These are phyloP conservation scores for Backusella tarrabulga DNA, from an alignment of 192 early-diverging fungal genomes.

Conservation along the genomic window DNA sequence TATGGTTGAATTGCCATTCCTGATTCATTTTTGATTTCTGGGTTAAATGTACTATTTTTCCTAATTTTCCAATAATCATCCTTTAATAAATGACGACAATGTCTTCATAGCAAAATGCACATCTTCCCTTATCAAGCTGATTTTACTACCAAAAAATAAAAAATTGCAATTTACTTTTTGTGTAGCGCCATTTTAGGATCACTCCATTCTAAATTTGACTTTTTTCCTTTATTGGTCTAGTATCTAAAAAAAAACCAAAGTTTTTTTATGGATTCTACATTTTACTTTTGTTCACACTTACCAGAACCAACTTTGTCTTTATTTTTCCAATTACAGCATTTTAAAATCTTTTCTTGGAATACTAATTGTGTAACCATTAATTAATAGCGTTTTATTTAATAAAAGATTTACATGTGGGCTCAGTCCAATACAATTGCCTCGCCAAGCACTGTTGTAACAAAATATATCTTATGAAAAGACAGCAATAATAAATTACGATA, in stretches of 20 bases:
- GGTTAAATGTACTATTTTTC: conserved; percentile 2
- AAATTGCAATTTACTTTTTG: not conserved
- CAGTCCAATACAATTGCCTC: conserved; percentile 8
- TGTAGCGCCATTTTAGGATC: not conserved
- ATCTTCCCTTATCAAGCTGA: not conserved
- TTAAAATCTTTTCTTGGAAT: conserved; percentile 5
- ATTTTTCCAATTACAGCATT: conserved; percentile 7
- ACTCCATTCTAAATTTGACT: not conserved
- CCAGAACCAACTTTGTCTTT: not conserved
- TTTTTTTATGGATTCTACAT: not conserved
- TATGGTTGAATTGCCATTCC: conserved; percentile 1
- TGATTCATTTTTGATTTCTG: conserved; percentile 5
- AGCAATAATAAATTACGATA: too few species aligned
- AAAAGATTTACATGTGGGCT: not conserved
- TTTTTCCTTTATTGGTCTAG: not conserved
- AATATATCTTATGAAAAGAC: too few species aligned
- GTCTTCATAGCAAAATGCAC: not conserved
- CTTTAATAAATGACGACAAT: not conserved
- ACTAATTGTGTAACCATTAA: not conserved
- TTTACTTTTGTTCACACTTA: not conserved
- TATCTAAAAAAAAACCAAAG: not conserved
- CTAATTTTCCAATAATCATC: not conserved
- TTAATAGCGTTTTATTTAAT: not conserved
- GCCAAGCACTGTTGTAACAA: conserved; percentile 27
- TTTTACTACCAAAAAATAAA: not conserved